phyloP scores from a whole-genome alignment of 139 green algal species.

The Auxenochlorella protothecoides region DNA sequence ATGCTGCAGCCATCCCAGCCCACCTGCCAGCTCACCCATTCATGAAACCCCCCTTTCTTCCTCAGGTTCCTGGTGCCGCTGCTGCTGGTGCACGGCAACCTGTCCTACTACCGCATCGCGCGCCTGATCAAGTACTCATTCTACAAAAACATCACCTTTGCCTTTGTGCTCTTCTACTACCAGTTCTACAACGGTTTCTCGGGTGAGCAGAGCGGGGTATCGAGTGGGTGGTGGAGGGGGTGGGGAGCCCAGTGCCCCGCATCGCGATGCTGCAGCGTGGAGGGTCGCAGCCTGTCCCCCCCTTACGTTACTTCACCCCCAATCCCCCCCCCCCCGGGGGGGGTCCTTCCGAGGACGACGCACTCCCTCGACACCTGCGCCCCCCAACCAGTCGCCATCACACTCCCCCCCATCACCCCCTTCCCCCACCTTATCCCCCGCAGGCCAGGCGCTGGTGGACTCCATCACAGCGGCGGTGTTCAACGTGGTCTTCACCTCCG shows the following conservation, averaged over 20 bases:
- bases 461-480: conserved; percentile 42
- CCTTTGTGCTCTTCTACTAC: conserved; percentile 73
- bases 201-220: conserved; percentile 2
- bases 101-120: conserved; percentile 73
- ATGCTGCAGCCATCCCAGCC: not conserved
- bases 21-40: too few species aligned
- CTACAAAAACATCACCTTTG: conserved; percentile 97
- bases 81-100: conserved; percentile 85
- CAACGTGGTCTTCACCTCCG: conserved; percentile 64
- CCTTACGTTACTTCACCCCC: too few species aligned
- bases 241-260: not conserved
- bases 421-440: not conserved
- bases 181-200: conserved; percentile 51
- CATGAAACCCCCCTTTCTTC: not conserved
- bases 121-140: conserved; percentile 92
- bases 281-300: too few species aligned
- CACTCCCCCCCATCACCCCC: too few species aligned
- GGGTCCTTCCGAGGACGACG: not conserved
- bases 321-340: too few species aligned
- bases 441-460: conserved; percentile 40
- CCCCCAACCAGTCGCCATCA: not conserved
- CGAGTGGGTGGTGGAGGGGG: conserved; percentile 13
- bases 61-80: conserved; percentile 80
- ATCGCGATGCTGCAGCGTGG: not conserved
- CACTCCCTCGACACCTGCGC: not conserved